Percentiles rank a stretch among this genome's conserved stretches.
phyloP scores from a whole-genome alignment of 441 rosid genomes.

The Gossypium laxum region DNA sequence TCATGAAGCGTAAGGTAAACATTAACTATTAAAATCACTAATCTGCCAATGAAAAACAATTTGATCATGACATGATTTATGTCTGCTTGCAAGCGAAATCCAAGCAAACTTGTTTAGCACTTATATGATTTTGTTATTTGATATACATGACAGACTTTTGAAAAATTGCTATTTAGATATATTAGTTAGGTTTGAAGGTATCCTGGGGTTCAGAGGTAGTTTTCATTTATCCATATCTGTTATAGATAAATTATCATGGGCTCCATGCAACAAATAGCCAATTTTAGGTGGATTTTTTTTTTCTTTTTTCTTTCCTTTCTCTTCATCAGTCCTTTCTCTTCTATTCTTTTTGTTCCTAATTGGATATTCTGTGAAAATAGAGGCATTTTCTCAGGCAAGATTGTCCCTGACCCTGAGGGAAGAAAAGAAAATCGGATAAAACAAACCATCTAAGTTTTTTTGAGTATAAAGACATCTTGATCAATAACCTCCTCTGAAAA shows the following conservation, averaged over 20 bases:
- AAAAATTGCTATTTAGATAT: neutral
- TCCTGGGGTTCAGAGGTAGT: neutral
- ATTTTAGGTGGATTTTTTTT: neutral
- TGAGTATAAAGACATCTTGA: slow-evolving; percentile 3
- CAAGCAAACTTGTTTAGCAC: neutral
- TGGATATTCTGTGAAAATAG: neutral
- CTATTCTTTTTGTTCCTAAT: neutral
- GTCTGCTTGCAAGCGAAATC: neutral
- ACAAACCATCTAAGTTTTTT: slow-evolving; percentile 10
- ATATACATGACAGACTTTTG: neutral
- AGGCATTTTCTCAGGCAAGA: neutral
- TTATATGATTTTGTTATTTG: neutral
- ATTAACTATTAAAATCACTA: neutral
- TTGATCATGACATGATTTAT: neutral
- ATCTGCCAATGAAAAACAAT: neutral
- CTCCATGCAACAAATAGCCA: neutral
- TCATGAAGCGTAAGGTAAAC: neutral
- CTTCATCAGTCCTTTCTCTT: neutral
- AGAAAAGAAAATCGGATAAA: neutral
- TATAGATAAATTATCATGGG: neutral
- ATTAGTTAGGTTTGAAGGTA: slow-evolving; percentile 7
- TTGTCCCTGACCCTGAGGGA: neutral
- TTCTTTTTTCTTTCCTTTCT: neutral
- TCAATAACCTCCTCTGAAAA: neutral
- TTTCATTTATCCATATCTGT: slow-evolving; percentile 2